phyloP scores from a whole-genome alignment of 805 yeast species.

The Kuraishia hungarica region DNA sequence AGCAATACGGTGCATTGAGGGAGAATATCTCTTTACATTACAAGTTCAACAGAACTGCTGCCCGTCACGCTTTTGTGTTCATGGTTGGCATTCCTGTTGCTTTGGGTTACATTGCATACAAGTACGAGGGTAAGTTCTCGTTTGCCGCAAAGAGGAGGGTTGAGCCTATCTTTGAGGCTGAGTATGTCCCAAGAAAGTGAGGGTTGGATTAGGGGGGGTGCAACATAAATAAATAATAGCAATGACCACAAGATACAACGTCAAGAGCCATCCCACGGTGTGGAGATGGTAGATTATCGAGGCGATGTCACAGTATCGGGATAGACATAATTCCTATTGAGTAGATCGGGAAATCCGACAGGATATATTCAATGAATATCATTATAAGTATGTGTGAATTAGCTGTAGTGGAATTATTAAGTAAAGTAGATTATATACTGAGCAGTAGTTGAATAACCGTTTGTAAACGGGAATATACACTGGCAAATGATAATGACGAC shows the following conservation, averaged over 20 bases:
- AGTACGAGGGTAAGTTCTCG: slow-evolving; percentile 17
- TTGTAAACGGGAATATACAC: not conserved
- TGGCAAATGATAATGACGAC: not conserved
- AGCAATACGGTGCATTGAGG: slow-evolving; percentile 21
- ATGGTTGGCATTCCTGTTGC: slow-evolving; percentile 23
- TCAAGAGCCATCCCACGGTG: too few relatives aligned
- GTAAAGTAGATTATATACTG: not conserved
- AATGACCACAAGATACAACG: not conserved
- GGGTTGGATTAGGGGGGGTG: not conserved
- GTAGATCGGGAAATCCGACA: not conserved
- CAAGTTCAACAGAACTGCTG: slow-evolving; percentile 20
- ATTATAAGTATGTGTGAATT: not conserved
- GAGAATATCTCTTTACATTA: slow-evolving; percentile 21
- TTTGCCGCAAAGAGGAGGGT: slow-evolving; percentile 20
- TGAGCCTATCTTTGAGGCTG: slow-evolving; percentile 14
- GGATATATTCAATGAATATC: not conserved
- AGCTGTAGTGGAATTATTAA: not conserved
- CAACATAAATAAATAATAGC: not conserved
- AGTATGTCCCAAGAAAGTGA: slow-evolving; percentile 5
- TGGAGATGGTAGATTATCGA: too few relatives aligned
- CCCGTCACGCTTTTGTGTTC: slow-evolving; percentile 18
- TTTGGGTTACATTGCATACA: slow-evolving; percentile 21
- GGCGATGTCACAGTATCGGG: too few relatives aligned
- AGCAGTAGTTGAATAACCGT: too few relatives aligned
- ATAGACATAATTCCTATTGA: too few relatives aligned